Percentiles rank a stretch among this genome's conserved stretches.
phyloP scores from a whole-genome alignment of 495 filamentous ascomycete species.

The Penicillium flavigenum region DNA sequence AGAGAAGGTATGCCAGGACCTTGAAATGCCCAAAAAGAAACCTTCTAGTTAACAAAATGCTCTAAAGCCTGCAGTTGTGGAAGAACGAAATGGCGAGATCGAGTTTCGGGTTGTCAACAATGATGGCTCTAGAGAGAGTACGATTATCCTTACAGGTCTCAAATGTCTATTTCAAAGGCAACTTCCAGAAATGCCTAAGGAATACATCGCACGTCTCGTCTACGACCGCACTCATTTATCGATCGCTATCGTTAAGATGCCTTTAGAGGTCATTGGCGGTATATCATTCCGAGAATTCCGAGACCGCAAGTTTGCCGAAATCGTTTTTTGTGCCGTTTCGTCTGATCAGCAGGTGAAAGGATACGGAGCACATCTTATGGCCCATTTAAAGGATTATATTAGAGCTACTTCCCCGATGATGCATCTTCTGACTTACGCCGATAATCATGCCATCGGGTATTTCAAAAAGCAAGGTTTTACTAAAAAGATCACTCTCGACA shows the following conservation, averaged over 20 bases:
- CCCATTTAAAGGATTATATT: constrained; percentile 97
- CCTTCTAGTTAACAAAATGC: background rate
- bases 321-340: constrained; percentile 97
- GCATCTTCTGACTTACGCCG: constrained; percentile 98
- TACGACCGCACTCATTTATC: constrained; percentile 96
- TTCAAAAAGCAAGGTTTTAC: constrained; percentile 99
- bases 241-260: constrained; percentile 96
- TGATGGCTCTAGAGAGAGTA: constrained; percentile 82
- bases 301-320: constrained; percentile 88
- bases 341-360: constrained; percentile 98
- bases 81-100: constrained; percentile 93
- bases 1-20: constrained; percentile 60
- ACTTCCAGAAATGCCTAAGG: constrained; percentile 97
- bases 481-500: constrained; percentile 92
- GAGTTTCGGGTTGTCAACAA: constrained; percentile 99
- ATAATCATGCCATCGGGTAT: constrained; percentile 98
- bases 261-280: constrained; percentile 85
- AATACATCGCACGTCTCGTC: constrained; percentile 94
- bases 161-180: constrained; percentile 99
- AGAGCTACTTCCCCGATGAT: constrained; percentile 95
- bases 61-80: constrained; percentile 76
- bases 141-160: constrained; percentile 90
- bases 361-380: constrained; percentile 97
- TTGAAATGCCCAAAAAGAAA: background rate
- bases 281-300: constrained; percentile 63